phyloP scores from a whole-genome alignment of 2,329 filamentous ascomycete genomes.

The Colletotrichum sp. region DNA sequence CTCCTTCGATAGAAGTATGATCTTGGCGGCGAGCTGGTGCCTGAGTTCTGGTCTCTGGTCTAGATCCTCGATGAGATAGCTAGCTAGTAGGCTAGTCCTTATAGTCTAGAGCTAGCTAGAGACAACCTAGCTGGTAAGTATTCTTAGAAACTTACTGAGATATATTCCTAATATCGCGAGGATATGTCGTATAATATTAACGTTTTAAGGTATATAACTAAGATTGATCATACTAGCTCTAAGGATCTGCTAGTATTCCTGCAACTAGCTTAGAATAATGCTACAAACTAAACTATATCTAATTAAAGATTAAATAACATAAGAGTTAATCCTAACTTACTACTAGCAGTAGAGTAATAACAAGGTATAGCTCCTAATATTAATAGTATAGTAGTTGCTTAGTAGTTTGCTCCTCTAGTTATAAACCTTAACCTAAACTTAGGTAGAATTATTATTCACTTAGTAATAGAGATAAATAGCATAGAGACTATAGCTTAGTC shows the following conservation, averaged over 20 bases:
- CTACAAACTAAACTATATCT: accelerated
- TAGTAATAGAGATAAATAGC: no score
- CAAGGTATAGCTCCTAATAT: no score
- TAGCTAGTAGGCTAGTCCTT: constrained; percentile 23
- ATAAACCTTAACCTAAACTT: no score
- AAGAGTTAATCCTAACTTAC: background rate
- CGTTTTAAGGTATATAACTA: background rate
- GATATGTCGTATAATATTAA: constrained; percentile 14
- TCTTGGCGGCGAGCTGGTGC: constrained; percentile 18
- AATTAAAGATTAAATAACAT: accelerated
- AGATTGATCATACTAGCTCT: constrained; percentile 3
- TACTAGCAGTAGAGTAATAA: no score
- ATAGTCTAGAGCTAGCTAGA: background rate
- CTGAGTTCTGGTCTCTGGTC: constrained; percentile 28
- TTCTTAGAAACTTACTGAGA: constrained; percentile 17
- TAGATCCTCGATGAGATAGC: constrained; percentile 26
- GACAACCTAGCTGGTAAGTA: constrained; percentile 21
- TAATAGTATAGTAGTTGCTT: no score
- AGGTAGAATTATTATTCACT: no score
- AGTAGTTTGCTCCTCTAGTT: no score
- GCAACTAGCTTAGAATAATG: background rate
- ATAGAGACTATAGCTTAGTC: no score
- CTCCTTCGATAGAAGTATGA: constrained; percentile 35
- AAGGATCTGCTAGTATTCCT: background rate
- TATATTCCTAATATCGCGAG: constrained; percentile 14